These are phyloP conservation scores for Pezicula rhizophila DNA, from an alignment of 2,329 filamentous ascomycete species.

Conservation along the genomic window DNA sequence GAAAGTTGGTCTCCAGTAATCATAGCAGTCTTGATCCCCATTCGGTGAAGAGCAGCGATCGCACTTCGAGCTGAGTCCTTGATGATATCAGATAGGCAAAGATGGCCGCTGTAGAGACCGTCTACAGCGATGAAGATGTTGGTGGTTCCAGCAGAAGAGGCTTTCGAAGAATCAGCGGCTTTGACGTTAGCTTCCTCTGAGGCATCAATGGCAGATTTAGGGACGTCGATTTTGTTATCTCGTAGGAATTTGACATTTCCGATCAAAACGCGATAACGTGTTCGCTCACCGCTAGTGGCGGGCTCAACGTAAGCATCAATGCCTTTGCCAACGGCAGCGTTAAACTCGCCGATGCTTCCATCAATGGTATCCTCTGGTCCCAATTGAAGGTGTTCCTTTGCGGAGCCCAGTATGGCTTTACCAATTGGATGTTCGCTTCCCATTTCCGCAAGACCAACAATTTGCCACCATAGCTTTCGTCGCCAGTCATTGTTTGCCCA, in stretches of 20 bases:
- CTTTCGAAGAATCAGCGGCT: constrained; percentile 30
- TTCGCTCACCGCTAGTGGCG: constrained; percentile 57
- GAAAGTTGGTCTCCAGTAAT: constrained; percentile 88
- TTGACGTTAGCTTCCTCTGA: constrained; percentile 52
- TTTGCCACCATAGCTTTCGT: constrained; percentile 84
- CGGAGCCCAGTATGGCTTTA: constrained; percentile 72
- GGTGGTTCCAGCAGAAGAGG: constrained; percentile 62
- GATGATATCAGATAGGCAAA: constrained; percentile 83
- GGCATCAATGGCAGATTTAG: constrained; percentile 55
- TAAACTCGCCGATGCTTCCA: constrained; percentile 80
- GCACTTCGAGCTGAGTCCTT: constrained; percentile 80
- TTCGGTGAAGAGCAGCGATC: constrained; percentile 73
- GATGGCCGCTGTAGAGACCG: constrained; percentile 69
- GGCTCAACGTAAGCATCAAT: constrained; percentile 80
- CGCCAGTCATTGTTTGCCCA: constrained; percentile 68
- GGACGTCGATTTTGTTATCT: constrained; percentile 62
- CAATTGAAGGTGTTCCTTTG: constrained; percentile 70
- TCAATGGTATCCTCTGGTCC: constrained; percentile 69
- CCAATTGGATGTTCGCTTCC: constrained; percentile 94
- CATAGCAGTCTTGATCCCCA: constrained; percentile 83
- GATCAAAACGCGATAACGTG: constrained; percentile 71
- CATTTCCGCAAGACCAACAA: constrained; percentile 91
- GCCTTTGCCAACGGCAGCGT: constrained; percentile 76
- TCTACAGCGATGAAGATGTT: constrained; percentile 90
- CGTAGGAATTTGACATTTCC: constrained; percentile 76